These are phyloP conservation scores for Podospora fimiseda DNA, from an alignment of 495 filamentous ascomycete species.

Conservation along the genomic window DNA sequence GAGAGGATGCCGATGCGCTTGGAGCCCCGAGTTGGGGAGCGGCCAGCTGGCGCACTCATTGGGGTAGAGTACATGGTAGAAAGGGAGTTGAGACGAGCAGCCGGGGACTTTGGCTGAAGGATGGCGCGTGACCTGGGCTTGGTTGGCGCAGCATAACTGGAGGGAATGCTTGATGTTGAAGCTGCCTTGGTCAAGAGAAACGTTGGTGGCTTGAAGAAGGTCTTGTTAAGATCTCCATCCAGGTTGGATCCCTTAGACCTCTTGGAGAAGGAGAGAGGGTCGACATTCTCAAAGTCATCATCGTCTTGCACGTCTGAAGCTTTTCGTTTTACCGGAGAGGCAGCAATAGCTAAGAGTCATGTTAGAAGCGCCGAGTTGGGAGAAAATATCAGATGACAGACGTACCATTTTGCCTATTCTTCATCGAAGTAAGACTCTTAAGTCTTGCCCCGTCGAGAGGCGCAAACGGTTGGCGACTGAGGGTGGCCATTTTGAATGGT, in stretches of 20 bases:
- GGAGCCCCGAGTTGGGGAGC: slow-evolving; percentile 52
- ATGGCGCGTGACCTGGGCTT: slow-evolving; percentile 34
- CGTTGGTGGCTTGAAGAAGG: slow-evolving; percentile 42
- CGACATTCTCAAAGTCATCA: slow-evolving; percentile 73
- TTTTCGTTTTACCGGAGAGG: slow-evolving; percentile 39
- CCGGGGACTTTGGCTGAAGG: slow-evolving; percentile 42
- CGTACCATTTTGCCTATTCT: slow-evolving; percentile 62
- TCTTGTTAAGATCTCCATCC: slow-evolving; percentile 37
- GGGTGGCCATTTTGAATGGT: slow-evolving; percentile 35
- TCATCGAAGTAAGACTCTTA: slow-evolving; percentile 49
- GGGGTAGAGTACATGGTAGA: slow-evolving; percentile 35
- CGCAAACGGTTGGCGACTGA: slow-evolving; percentile 53
- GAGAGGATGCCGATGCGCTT: slow-evolving; percentile 59
- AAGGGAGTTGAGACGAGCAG: slow-evolving; percentile 36
- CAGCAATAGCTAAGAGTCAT: slow-evolving; percentile 28
- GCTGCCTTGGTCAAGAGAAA: slow-evolving; percentile 40
- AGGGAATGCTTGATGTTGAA: slow-evolving; percentile 20
- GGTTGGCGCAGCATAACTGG: slow-evolving; percentile 21
- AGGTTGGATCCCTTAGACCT: slow-evolving; percentile 57
- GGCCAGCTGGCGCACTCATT: slow-evolving; percentile 52
- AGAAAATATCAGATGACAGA: slow-evolving; percentile 8
- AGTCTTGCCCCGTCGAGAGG: slow-evolving; percentile 47
- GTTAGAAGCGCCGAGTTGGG: not conserved
- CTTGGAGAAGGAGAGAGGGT: slow-evolving; percentile 63
- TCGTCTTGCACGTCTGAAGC: slow-evolving; percentile 41